These are phyloP conservation scores for Racocetra persica DNA, from an alignment of 371 early-diverging fungal species.

Conservation along the genomic window DNA sequence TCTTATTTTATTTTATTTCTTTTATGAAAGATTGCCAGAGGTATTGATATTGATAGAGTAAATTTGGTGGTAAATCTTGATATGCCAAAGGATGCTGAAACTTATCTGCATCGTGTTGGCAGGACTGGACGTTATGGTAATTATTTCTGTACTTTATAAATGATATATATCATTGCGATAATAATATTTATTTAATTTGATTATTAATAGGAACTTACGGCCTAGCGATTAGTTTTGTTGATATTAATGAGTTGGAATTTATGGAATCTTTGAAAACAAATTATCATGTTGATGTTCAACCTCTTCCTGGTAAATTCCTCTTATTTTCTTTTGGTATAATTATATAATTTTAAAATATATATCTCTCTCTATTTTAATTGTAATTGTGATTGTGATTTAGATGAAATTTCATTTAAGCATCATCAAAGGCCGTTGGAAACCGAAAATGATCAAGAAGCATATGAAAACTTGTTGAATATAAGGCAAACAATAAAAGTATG, in stretches of 20 bases:
- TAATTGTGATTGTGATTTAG: too few relatives aligned
- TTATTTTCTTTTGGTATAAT: too few relatives aligned
- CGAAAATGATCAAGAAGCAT: constrained; percentile 47
- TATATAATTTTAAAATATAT: too few relatives aligned
- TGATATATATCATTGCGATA: too few relatives aligned
- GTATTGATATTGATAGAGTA: constrained; percentile 70
- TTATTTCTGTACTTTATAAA: constrained; percentile 29
- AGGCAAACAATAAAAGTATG: constrained; percentile 25
- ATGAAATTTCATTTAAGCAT: constrained; percentile 47
- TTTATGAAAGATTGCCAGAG: constrained; percentile 59
- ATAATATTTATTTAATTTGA: not conserved
- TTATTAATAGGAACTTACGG: constrained; percentile 46
- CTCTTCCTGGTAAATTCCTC: constrained; percentile 39
- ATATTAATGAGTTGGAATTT: constrained; percentile 48
- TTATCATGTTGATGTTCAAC: constrained; percentile 46
- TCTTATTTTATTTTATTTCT: not conserved
- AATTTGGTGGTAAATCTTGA: constrained; percentile 72
- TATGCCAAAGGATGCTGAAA: constrained; percentile 64
- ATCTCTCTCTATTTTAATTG: too few relatives aligned
- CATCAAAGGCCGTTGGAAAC: constrained; percentile 49
- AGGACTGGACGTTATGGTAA: constrained; percentile 73
- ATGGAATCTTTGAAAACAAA: constrained; percentile 47
- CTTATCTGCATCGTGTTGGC: constrained; percentile 75
- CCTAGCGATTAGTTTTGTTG: constrained; percentile 54
- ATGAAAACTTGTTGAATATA: constrained; percentile 43